A percentile compares a stretch with the other conserved stretches of the same genome.
phyloP scores from a whole-genome alignment of 352 stramenopile species.

The Aphanomyces stellatus region DNA sequence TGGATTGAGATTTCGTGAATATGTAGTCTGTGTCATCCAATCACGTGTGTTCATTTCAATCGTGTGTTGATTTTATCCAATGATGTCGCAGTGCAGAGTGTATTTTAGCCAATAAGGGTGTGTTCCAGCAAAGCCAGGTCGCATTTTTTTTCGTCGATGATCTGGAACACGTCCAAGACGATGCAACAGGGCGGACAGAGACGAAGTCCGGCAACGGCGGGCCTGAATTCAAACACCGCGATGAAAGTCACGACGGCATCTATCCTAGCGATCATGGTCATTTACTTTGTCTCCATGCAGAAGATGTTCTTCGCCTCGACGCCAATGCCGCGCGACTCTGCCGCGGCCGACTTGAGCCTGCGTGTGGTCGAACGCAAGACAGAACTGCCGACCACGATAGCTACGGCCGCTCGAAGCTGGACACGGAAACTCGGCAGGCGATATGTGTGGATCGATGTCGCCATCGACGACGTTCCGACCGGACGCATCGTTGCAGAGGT shows the following conservation, averaged over 20 bases:
- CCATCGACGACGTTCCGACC: constrained; percentile 7
- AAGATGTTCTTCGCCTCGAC: neutral
- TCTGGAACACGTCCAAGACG: neutral
- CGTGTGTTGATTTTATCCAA: neutral
- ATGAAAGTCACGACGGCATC: neutral
- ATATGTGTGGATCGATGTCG: constrained; percentile 22
- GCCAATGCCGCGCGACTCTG: neutral
- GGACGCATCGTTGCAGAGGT: constrained; percentile 19
- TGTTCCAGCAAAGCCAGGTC: no score
- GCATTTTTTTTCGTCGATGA: constrained; percentile 1
- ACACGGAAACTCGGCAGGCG: neutral
- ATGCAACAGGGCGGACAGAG: neutral
- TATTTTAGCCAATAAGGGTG: constrained; percentile 1
- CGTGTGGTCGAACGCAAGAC: neutral
- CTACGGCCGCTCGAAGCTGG: neutral
- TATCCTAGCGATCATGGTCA: neutral
- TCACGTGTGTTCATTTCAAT: neutral
- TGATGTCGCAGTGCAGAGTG: no score
- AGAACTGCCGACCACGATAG: neutral
- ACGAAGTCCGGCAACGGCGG: neutral
- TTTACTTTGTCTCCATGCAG: constrained; percentile 9
- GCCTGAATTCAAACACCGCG: neutral
- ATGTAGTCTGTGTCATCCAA: neutral
- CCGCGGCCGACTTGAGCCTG: neutral
- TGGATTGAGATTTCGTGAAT: constrained; percentile 18